Conservation (phyloP, 805 yeast genomes). For the Naumovozyma castellii region DNA sequence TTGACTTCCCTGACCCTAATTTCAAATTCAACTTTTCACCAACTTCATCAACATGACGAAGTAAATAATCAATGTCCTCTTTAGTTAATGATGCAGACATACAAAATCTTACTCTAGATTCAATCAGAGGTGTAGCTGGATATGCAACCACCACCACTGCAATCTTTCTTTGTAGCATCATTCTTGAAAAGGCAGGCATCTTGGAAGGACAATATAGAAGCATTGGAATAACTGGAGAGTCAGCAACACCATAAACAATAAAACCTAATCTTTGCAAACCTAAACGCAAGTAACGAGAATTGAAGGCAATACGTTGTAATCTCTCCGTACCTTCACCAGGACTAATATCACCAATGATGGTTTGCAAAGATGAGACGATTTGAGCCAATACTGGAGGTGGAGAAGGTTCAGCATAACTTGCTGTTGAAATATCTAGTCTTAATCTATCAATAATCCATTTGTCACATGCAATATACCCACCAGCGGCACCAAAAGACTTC, state of each 20-base stretch:
- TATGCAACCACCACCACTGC: constrained; percentile 96
- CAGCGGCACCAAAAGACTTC: constrained; percentile 97
- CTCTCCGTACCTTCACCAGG: constrained; percentile 94
- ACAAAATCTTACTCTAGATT: constrained; percentile 88
- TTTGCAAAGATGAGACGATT: constrained; percentile 67
- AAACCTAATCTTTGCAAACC: constrained; percentile 90
- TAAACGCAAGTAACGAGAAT: constrained; percentile 82
- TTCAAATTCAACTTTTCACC: constrained; percentile 73
- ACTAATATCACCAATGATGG: constrained; percentile 69
- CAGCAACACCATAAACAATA: constrained; percentile 89
- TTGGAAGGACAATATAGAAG: constrained; percentile 83
- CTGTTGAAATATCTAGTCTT: constrained; percentile 62
- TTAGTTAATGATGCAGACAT: constrained; percentile 86
- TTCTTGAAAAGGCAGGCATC: constrained; percentile 86
- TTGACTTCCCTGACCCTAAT: constrained; percentile 67
- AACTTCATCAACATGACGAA: constrained; percentile 60
- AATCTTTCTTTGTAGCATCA: constrained; percentile 66
- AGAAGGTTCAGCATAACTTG: constrained; percentile 71
- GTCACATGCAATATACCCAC: constrained; percentile 88
- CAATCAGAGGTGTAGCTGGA: constrained; percentile 90
- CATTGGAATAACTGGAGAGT: constrained; percentile 90
- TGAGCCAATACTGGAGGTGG: constrained; percentile 91
- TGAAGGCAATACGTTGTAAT: constrained; percentile 87
- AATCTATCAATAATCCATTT: constrained; percentile 62
- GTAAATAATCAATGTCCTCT: constrained; percentile 78